Evolutionary conservation across 345 rosid genomes (phyloP).

Genomic region (Boechera stricta): DNA sequence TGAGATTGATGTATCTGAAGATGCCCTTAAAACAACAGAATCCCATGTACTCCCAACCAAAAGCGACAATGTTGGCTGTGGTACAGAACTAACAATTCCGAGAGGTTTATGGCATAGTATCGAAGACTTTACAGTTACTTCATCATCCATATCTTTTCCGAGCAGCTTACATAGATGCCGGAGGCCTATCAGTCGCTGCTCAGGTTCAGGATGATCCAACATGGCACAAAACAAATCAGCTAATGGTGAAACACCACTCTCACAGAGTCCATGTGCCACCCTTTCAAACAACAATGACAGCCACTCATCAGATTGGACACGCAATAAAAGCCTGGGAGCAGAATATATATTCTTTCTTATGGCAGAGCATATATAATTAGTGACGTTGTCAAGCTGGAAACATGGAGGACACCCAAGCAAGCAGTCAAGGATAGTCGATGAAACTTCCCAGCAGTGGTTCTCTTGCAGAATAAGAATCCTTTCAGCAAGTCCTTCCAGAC

Average conservation of each 20-base stretch:
- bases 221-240: conserved; percentile 60
- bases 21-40: conserved; percentile 64
- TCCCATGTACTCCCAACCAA: conserved; percentile 79
- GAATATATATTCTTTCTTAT: conserved; percentile 54
- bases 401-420: conserved; percentile 58
- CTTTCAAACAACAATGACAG: conserved; percentile 54
- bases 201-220: conserved; percentile 81
- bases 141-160: conserved; percentile 58
- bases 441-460: conserved; percentile 74
- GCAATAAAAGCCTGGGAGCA: conserved; percentile 82
- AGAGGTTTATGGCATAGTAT: conserved; percentile 47
- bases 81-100: conserved; percentile 43
- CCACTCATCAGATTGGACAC: conserved; percentile 76
- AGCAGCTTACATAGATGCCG: conserved; percentile 66
- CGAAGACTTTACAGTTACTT: conserved; percentile 44
- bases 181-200: conserved; percentile 74
- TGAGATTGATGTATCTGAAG: conserved; percentile 62
- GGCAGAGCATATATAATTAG: conserved; percentile 55
- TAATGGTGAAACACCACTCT: conserved; percentile 57
- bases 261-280: conserved; percentile 55
- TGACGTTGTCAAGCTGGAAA: conserved; percentile 54
- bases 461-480: conserved; percentile 53
- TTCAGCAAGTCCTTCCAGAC: conserved; percentile 65
- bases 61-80: conserved; percentile 55
- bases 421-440: conserved; percentile 70